Percentiles rank a stretch among this genome's conserved stretches.
Conservation (phyloP, 2,329 filamentous ascomycete genomes). For the Penicillium expansum region DNA sequence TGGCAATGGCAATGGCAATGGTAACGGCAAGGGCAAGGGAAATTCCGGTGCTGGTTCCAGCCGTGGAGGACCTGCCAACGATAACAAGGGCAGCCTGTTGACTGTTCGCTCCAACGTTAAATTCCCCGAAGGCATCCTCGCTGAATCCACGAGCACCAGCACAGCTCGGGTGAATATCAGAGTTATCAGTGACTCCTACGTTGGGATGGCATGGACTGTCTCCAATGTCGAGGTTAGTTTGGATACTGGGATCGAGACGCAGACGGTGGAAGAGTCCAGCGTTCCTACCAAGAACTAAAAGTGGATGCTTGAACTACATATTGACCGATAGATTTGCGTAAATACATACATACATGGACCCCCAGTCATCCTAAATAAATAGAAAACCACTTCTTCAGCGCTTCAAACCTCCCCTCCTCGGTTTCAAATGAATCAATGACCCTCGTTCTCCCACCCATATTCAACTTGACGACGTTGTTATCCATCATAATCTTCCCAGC, state of each 20-base stretch:
- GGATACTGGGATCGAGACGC: slow-evolving; percentile 27
- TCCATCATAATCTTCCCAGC: slow-evolving; percentile 31
- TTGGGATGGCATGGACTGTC: slow-evolving; percentile 66
- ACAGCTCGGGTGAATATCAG: slow-evolving; percentile 60
- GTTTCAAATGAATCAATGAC: slow-evolving; percentile 41
- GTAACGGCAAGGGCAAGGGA: slow-evolving; percentile 14
- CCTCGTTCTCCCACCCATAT: slow-evolving; percentile 43
- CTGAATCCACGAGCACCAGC: slow-evolving; percentile 10
- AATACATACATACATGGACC: not conserved
- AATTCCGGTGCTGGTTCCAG: slow-evolving; percentile 15
- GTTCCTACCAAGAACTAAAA: slow-evolving; percentile 13
- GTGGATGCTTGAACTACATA: not conserved
- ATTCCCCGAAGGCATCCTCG: slow-evolving; percentile 27
- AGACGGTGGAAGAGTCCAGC: slow-evolving; percentile 19
- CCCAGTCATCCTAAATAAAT: slow-evolving; percentile 28
- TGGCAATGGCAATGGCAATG: slow-evolving; percentile 14
- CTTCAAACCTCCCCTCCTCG: slow-evolving; percentile 46
- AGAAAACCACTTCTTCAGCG: slow-evolving; percentile 45
- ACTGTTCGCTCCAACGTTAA: slow-evolving; percentile 33
- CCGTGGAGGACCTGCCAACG: slow-evolving; percentile 10
- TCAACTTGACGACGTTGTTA: slow-evolving; percentile 38
- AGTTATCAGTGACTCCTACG: slow-evolving; percentile 83
- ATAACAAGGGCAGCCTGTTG: slow-evolving; percentile 18
- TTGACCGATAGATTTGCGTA: not conserved
- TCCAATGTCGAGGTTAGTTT: slow-evolving; percentile 51